Evolutionary conservation across 345 rosid species (phyloP), one percentile per base, ranked within the genome.

Genomic region (Acer saccharum): DNA sequence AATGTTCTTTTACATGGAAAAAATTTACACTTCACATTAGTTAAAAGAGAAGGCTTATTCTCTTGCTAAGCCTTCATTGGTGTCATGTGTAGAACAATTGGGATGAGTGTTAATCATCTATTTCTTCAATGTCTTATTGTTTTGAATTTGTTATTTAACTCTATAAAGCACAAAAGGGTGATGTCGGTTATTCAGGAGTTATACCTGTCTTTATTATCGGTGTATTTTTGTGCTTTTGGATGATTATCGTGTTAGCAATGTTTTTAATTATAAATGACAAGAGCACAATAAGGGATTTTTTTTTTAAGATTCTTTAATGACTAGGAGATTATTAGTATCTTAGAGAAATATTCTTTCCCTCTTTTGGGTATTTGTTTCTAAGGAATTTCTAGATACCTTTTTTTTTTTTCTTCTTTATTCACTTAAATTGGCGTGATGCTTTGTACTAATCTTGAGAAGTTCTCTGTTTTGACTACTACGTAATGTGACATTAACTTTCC

Each of bases 401-500:
- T 52, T 52, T 52, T 52, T 16, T 0, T 16, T 52, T 52, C 14
- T 54, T 54, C 58, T 5, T 46, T 54, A 16, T 52, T 52, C 57
- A 16, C 18, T 52, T 52, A 52, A 52, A 54, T 16, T 54, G 58
- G 58, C 58, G 17, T 54, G 58, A 54, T 4, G 58, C 58, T 54
- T 54, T 54, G 58, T 54, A 54, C 58, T 54, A 54, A 54, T 14
- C 18, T 54, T 54, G n/a, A 54, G 58, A 54, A 14, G 72, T 68
- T 27, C 11, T 32, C 54, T 25, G 61, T 60, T 21, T 20, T 21
- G 64, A 21, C 27, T 60, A 58, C 2, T 20, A 58, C n/a, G 27
- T 20, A 20, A 63, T 62, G 17, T 64, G 11, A 63, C 4, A 6
- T 10, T 76, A 55, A 77, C 25, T 76, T 66, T 78, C 80, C 92